Evolutionary conservation across 2,329 filamentous ascomycete species (phyloP), one percentile per base, ranked within the genome.

Genomic region (Clonostachys rosea): DNA sequence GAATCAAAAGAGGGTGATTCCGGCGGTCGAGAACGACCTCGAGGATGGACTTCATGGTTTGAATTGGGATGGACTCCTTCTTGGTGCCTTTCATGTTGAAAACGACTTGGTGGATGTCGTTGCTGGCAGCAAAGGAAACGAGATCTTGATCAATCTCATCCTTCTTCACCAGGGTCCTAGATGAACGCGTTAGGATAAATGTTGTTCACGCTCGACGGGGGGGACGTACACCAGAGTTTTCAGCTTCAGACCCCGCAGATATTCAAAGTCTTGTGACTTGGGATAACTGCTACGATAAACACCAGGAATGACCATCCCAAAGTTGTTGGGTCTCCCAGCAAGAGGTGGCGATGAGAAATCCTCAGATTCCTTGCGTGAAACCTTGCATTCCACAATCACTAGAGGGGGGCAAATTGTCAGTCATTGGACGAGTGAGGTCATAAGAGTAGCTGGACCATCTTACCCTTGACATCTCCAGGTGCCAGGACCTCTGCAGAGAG

Each of bases 71-170:
- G 9, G 76, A 76, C 47, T 85, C 75, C 56, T 91, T 91, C 66
- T 96, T 96, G 54, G 95, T 96, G n/a, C 91, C 87, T 51, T 84
- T 81, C 73, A 96, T 87, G 54, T 85, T 79, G 58, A 95, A 86
- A 40, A 88, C 75, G 53, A 83, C 72, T 56, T 95, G 89, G 41
- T 76, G 76, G 58, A 96, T 92, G 51, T 75, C 75, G 54, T 86
- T 81, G 6, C 70, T 64, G 36, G 73, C 61, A 55, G 95, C 79
- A 60, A 94, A 96, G 4, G 67, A 60, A 18, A 70, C 60, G 45
- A 81, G 79, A 1, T 72, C 74, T 4, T 73, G 64, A 9, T 73
- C 67, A 5, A 73, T 68, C 5, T 86, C 73, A 5, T 86, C 81
- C 52, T 82, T 84, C 41, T 79, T 75, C 42, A 87, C 83, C 34